Evolutionary conservation across 2,329 filamentous ascomycete genomes (phyloP).

Genomic region (Fusarium sp.): DNA sequence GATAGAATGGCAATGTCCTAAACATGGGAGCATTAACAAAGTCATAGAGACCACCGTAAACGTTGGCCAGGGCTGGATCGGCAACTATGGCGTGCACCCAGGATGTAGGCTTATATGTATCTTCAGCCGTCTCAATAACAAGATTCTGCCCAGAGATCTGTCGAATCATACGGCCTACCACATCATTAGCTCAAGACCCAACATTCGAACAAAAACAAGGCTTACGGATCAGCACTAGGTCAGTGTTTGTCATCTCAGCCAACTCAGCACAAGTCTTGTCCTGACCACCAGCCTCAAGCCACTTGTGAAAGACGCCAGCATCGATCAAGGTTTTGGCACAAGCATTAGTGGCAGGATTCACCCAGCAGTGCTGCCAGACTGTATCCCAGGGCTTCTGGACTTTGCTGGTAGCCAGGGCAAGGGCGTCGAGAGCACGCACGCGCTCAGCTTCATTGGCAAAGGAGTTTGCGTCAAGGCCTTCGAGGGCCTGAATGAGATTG

Average conservation of each 20-base stretch:
- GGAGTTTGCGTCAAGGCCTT: slow-evolving; percentile 43
- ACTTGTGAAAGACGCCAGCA: slow-evolving; percentile 52
- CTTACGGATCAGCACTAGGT: slow-evolving; percentile 51
- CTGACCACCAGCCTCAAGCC: slow-evolving; percentile 48
- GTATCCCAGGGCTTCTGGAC: slow-evolving; percentile 55
- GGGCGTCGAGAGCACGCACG: slow-evolving; percentile 49
- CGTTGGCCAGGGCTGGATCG: slow-evolving; percentile 46
- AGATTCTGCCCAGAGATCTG: slow-evolving; percentile 53
- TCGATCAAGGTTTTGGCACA: slow-evolving; percentile 55
- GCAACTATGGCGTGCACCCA: slow-evolving; percentile 49
- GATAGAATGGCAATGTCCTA: slow-evolving; percentile 48
- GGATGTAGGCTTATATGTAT: slow-evolving; percentile 51
- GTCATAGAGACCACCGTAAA: slow-evolving; percentile 52
- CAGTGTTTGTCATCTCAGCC: slow-evolving; percentile 50
- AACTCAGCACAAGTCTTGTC: slow-evolving; percentile 50
- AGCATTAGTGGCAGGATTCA: slow-evolving; percentile 49
- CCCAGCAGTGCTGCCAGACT: slow-evolving; percentile 54
- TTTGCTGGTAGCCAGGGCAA: slow-evolving; percentile 47
- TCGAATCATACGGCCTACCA: slow-evolving; percentile 50
- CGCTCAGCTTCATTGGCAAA: slow-evolving; percentile 53
- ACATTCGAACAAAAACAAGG: neutral
- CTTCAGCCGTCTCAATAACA: slow-evolving; percentile 50
- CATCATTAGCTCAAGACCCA: neutral
- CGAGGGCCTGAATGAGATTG: slow-evolving; percentile 42
- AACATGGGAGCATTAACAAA: slow-evolving; percentile 51